A percentile compares a stretch with the other conserved stretches of the same genome.
phyloP scores from a whole-genome alignment of 2,329 filamentous ascomycete species.

The Ophiostoma sp. region DNA sequence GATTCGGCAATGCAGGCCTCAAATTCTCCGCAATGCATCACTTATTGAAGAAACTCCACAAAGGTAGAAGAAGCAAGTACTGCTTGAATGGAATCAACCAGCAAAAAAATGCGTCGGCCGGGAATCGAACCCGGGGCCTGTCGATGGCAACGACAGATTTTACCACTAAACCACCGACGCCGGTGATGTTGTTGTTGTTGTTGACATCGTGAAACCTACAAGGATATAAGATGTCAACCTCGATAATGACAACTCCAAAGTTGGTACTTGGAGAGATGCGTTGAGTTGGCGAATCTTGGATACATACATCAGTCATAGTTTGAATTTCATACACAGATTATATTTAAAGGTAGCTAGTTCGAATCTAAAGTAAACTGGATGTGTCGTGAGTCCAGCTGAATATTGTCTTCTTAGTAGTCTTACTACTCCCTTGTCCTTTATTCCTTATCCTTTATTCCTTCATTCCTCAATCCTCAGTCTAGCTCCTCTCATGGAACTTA shows the following conservation, averaged over 20 bases:
- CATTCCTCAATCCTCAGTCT: not conserved
- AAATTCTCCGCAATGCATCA: no score
- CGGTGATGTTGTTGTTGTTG: not conserved
- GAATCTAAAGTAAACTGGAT: slow-evolving; percentile 8
- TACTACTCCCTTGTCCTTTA: not conserved
- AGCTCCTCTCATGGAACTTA: not conserved
- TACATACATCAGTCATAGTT: not conserved
- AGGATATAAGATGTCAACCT: not conserved
- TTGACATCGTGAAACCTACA: not conserved
- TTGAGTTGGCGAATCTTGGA: no score
- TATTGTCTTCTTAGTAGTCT: slow-evolving; percentile 1
- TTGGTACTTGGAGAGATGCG: no score
- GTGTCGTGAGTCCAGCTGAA: not conserved
- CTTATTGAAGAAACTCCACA: no score
- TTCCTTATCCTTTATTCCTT: not conserved
- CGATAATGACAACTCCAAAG: not conserved
- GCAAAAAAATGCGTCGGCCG: slow-evolving; percentile 7
- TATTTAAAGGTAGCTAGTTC: slow-evolving; percentile 3
- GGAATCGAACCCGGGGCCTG: slow-evolving; percentile 14
- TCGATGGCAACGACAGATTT: slow-evolving; percentile 14
- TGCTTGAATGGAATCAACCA: no score
- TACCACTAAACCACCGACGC: slow-evolving; percentile 14
- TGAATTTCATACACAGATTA: not conserved
- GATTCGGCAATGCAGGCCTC: no score
- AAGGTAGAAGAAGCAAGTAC: no score